Evolutionary conservation across 257 asterid genomes (phyloP).

Genomic region (Hygrophila difformis): DNA sequence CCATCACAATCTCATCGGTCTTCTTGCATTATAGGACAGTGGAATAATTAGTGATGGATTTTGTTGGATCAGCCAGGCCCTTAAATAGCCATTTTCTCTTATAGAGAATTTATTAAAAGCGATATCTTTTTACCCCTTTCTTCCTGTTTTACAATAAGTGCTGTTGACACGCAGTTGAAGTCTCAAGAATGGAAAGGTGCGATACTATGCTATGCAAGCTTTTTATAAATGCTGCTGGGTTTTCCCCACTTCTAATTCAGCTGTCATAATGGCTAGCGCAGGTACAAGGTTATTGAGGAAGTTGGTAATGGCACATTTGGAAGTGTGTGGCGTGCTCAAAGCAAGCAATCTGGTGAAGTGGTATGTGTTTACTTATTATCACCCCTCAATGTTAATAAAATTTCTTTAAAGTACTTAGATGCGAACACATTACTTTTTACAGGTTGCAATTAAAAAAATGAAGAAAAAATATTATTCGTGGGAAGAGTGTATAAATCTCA

Average conservation of each 20-base stretch:
- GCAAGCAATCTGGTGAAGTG: conserved; percentile 93
- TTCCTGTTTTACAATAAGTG: conserved; percentile 21
- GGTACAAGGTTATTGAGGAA: conserved; percentile 82
- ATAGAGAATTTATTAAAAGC: conserved; percentile 23
- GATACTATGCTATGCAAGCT: conserved; percentile 11
- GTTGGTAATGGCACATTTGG: no score
- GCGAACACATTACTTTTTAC: no score
- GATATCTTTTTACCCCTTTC: conserved; percentile 10
- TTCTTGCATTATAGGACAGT: conserved; percentile 23
- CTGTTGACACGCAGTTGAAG: conserved; percentile 32
- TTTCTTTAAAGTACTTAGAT: not conserved
- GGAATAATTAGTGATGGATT: conserved; percentile 43
- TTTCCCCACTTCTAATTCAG: conserved; percentile 6
- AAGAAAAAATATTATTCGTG: conserved; percentile 89
- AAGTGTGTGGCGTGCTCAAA: conserved; percentile 89
- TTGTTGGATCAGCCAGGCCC: conserved; percentile 50
- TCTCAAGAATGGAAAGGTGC: conserved; percentile 72
- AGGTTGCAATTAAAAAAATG: conserved; percentile 95
- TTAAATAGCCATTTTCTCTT: conserved; percentile 25
- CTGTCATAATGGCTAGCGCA: conserved; percentile 20
- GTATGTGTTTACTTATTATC: conserved; percentile 27
- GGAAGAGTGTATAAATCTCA: conserved; percentile 93
- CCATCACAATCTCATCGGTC: conserved; percentile 27
- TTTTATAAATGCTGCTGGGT: not conserved
- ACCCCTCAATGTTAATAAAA: not conserved